Base-by-base conservation (phyloP, 768 basidiomycete genomes). In the Rubroboletus satanas region DNA sequence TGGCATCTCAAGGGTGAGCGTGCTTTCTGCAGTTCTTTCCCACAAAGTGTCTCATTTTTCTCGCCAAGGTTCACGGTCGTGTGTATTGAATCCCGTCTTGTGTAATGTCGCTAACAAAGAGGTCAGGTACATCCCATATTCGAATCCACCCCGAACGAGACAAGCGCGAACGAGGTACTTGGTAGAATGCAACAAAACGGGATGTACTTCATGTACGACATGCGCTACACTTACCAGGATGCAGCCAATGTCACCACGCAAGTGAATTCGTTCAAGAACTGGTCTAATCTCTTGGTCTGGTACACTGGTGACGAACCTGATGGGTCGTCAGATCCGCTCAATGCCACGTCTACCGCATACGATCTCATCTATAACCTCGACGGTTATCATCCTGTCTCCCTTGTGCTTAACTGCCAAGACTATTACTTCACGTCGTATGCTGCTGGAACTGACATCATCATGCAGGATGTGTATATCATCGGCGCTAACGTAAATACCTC, bases 261-360 rank as follows among this genome's bases (percentile, higher is more conserved):
- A 70, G 88, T 91, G 18, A 83, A 84, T 58, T 72, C 69, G 36
- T 78, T 89, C 72, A 88, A 87, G 66, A 78, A 77, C 33, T 79
- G 85, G 39, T 72, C 82, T 0, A 90, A 88, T 58, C 77, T 91
- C 26, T 72, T 90, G 21, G 66, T 83, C 3, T 87, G 84, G 83
- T 88, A 88, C 63, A 87, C 84, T 1, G 83, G 76, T 1, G 86
- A 89, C 61, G 87, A 89, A 67, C 85, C 83, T 2, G 86, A 88
- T 60, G 86, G 87, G 15, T 83, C 79, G 3, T 77, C 78, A 9
- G 84, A 88, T 55, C 84, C 88, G 4, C 71, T 83, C 28, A 76
- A 83, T 46, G 85, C 85, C 0, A 82, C 62, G 0, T 59, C 71
- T 3, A 66, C 58, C n/a, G 69, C 84, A 0, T 80, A 80, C 44